Evolutionary conservation across 345 rosid genomes (phyloP).

Genomic region (Erodium maritimum): DNA sequence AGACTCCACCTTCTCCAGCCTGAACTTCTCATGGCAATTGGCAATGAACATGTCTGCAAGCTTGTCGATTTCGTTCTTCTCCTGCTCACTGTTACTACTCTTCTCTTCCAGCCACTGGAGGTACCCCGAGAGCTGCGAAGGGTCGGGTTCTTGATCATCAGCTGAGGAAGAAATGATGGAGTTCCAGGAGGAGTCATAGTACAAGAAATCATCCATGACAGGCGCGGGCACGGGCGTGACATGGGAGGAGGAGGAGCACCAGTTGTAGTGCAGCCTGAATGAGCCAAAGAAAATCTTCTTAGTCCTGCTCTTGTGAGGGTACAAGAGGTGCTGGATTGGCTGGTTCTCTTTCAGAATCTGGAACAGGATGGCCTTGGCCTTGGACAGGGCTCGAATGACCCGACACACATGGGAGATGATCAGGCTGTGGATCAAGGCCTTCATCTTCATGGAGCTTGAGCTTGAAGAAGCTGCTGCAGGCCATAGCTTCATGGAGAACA

Average conservation of each 20-base stretch:
- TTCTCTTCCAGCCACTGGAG: constrained; percentile 56
- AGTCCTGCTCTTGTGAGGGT: constrained; percentile 30
- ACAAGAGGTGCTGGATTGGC: constrained; percentile 13
- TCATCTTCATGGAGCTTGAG: constrained; percentile 43
- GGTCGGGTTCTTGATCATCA: background rate
- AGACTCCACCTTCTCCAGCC: constrained; percentile 81
- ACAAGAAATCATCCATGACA: constrained; percentile 38
- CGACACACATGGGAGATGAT: constrained; percentile 47
- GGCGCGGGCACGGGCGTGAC: constrained; percentile 47
- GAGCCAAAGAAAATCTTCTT: constrained; percentile 57
- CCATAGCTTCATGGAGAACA: background rate
- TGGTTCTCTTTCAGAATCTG: constrained; percentile 1
- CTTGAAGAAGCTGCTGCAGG: constrained; percentile 16
- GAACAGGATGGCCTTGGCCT: constrained; percentile 41
- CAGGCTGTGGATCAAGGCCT: constrained; percentile 46
- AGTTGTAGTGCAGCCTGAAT: constrained; percentile 79
- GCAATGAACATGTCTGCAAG: constrained; percentile 71
- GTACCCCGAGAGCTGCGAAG: constrained; percentile 48
- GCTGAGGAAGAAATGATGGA: constrained; percentile 21
- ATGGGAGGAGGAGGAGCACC: constrained; percentile 75
- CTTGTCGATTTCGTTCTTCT: constrained; percentile 49
- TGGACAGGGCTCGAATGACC: constrained; percentile 37
- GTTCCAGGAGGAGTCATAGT: constrained; percentile 44
- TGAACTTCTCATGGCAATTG: constrained; percentile 60
- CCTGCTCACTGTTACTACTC: constrained; percentile 6